phyloP scores from a whole-genome alignment of 139 green algal genomes.

The Edaphochlamys debaryana region DNA sequence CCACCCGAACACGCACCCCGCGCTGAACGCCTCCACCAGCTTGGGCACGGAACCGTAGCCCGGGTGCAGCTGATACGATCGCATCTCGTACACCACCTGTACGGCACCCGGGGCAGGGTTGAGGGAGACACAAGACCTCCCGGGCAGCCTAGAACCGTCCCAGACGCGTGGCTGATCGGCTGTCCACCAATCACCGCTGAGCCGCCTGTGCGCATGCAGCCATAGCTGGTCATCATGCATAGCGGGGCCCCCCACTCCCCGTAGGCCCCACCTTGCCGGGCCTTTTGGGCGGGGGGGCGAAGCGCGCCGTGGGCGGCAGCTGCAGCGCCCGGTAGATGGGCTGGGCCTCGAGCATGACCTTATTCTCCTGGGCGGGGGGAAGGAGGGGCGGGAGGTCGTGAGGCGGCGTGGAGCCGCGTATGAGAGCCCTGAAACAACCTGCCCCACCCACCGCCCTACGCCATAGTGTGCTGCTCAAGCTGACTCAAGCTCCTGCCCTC shows the following conservation, averaged over 20 bases:
- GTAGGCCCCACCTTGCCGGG: background rate
- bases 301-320: conserved; percentile 43
- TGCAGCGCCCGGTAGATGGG: conserved; percentile 57
- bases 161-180: no score
- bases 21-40: conserved; percentile 67
- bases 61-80: conserved; percentile 81
- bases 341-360: conserved; percentile 58
- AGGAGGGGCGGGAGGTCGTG: background rate
- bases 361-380: conserved; percentile 16
- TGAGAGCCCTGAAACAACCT: no score
- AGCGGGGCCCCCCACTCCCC: no score
- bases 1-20: conserved; percentile 52
- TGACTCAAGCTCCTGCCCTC: no score
- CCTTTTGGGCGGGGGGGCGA: conserved; percentile 35
- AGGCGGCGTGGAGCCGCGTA: background rate
- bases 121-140: no score
- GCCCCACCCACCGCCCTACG: no score
- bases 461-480: no score
- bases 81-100: conserved; percentile 75
- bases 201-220: no score
- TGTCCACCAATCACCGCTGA: no score
- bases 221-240: no score
- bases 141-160: no score
- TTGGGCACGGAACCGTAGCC: conserved; percentile 80
- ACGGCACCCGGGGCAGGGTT: no score